These are phyloP conservation scores for Xylariaceae sp. DNA, from an alignment of 2,329 filamentous ascomycete species.

Conservation along the genomic window DNA sequence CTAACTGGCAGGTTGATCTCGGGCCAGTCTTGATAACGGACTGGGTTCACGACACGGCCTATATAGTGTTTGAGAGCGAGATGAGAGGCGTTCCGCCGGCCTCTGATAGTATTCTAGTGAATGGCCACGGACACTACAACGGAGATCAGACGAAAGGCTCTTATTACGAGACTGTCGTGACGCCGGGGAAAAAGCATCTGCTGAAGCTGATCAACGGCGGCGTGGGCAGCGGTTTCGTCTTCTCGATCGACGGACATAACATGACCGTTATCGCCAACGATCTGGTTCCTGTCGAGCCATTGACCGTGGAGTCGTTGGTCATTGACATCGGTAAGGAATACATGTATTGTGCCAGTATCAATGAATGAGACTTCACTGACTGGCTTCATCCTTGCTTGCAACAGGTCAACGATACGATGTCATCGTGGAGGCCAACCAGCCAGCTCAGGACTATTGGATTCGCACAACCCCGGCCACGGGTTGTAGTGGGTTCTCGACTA, in stretches of 20 bases:
- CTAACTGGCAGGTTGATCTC: conserved; percentile 58
- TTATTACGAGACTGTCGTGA: conserved; percentile 30
- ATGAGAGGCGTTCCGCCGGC: conserved; percentile 31
- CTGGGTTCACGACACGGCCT: conserved; percentile 47
- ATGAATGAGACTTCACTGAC: not conserved
- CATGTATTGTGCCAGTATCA: not conserved
- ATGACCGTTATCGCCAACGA: conserved; percentile 52
- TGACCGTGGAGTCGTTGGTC: conserved; percentile 39
- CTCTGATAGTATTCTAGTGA: conserved; percentile 39
- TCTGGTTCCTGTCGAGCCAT: conserved; percentile 52
- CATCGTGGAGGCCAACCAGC: conserved; percentile 20
- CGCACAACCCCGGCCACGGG: conserved; percentile 22
- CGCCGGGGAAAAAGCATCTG: conserved; percentile 37
- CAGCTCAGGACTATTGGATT: conserved; percentile 25
- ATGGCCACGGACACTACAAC: conserved; percentile 30
- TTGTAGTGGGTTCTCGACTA: conserved; percentile 11
- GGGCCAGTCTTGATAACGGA: conserved; percentile 55
- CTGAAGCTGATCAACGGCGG: conserved; percentile 43
- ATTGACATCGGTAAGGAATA: conserved; percentile 24
- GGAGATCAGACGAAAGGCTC: conserved; percentile 10
- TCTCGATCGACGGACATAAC: conserved; percentile 48
- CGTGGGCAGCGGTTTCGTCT: conserved; percentile 38
- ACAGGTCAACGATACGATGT: conserved; percentile 28
- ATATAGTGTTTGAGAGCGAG: conserved; percentile 32
- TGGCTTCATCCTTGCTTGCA: not conserved